Percentiles rank a stretch among this genome's conserved stretches.
These are phyloP conservation scores for Tetrapisispora phaffii DNA, from an alignment of 805 yeast genomes.

Conservation along the genomic window DNA sequence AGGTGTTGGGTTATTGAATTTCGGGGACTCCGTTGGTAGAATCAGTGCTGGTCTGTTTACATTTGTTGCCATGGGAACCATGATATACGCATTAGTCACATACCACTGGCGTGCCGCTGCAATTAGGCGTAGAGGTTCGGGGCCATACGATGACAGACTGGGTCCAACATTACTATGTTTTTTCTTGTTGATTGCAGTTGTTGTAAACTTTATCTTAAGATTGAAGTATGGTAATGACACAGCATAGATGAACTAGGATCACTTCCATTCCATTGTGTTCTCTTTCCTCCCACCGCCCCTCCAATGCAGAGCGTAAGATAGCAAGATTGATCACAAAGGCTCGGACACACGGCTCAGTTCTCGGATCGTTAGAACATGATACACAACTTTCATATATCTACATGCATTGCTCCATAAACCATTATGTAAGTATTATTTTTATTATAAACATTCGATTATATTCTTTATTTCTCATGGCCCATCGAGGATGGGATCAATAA, in stretches of 20 bases:
- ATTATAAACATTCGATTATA: neutral
- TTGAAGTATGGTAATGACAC: conserved; percentile 17
- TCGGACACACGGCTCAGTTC: no score
- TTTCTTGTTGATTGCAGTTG: conserved; percentile 85
- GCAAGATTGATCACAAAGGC: no score
- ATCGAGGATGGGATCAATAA: no score
- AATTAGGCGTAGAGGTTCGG: conserved; percentile 92
- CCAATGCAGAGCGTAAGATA: no score
- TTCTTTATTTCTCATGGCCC: no score
- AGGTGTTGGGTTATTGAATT: conserved; percentile 90
- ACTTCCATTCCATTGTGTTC: neutral
- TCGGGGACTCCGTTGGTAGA: conserved; percentile 90
- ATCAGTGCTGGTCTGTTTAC: conserved; percentile 92
- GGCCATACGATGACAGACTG: conserved; percentile 97
- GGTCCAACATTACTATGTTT: conserved; percentile 97
- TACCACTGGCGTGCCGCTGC: conserved; percentile 99
- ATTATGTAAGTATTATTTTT: neutral
- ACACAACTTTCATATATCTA: neutral
- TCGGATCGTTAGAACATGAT: no score
- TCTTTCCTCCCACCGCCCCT: no score
- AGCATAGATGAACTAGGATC: neutral
- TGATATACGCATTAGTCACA: conserved; percentile 89
- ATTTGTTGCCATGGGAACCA: conserved; percentile 92
- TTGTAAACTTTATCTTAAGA: conserved; percentile 84
- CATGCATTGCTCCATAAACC: no score